Evolutionary conservation across 140 eudicot species (phyloP).

Genomic region (Senecio squalidus): DNA sequence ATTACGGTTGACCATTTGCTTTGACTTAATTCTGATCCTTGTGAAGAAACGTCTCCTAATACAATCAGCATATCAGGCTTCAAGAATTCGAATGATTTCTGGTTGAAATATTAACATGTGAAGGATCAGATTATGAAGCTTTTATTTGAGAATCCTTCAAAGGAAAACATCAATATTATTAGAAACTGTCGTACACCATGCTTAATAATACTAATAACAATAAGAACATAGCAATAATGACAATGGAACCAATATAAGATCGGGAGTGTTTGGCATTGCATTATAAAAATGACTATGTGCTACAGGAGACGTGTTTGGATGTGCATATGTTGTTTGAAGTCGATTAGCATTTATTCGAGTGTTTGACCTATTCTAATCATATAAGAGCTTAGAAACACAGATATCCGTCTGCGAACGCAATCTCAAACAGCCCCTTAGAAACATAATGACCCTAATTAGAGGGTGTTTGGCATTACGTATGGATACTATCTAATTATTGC

Average conservation of each 20-base stretch:
- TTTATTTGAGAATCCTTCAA: slow-evolving; percentile 9
- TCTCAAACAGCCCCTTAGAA: neutral
- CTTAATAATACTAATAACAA: neutral
- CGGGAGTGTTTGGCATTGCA: neutral
- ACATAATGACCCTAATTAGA: too few relatives aligned
- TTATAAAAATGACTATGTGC: too few relatives aligned
- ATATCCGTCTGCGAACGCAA: neutral
- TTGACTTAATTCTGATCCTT: slow-evolving; percentile 38
- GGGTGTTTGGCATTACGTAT: too few relatives aligned
- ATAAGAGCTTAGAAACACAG: too few relatives aligned
- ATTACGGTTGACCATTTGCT: slow-evolving; percentile 47
- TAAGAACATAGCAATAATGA: too few relatives aligned
- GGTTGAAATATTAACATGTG: slow-evolving; percentile 31
- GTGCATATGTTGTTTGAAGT: too few relatives aligned
- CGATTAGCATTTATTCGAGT: too few relatives aligned
- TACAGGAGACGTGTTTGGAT: too few relatives aligned
- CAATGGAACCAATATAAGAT: neutral
- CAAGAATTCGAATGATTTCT: slow-evolving; percentile 59
- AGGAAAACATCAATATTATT: slow-evolving; percentile 5
- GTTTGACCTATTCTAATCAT: too few relatives aligned
- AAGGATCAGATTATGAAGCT: slow-evolving; percentile 34
- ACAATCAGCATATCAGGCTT: slow-evolving; percentile 74
- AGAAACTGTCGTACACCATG: neutral
- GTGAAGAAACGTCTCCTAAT: slow-evolving; percentile 58
- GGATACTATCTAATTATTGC: too few relatives aligned